A percentile compares a stretch with the other conserved stretches of the same genome.
phyloP scores from a whole-genome alignment of 23 red algal genomes.

The Cyanidiococcus yangmingshanensis region DNA sequence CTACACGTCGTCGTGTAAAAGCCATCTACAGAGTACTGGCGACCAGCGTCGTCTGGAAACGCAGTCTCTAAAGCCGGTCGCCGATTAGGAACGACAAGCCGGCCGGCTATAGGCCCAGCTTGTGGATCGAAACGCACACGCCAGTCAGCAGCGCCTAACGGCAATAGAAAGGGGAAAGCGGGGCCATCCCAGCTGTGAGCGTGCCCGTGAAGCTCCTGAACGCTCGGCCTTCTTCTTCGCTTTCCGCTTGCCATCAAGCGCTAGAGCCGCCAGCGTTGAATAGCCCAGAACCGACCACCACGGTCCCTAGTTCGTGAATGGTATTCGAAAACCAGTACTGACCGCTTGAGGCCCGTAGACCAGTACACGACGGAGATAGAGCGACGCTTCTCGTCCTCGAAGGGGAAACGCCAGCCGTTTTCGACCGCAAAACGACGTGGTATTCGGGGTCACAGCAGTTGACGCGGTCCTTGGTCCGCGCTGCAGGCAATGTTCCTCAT shows the following conservation, averaged over 20 bases:
- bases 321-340: too few relatives aligned
- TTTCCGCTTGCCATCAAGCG: background rate
- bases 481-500: too few relatives aligned
- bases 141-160: constrained; percentile 1
- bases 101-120: background rate
- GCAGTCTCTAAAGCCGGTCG: background rate
- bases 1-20: background rate
- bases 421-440: too few relatives aligned
- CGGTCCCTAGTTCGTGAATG: too few relatives aligned
- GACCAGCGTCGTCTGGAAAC: background rate
- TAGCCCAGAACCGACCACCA: too few relatives aligned
- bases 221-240: background rate
- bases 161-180: background rate
- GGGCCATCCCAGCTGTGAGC: background rate
- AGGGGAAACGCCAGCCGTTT: too few relatives aligned
- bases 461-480: too few relatives aligned
- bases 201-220: constrained; percentile 4
- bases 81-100: background rate
- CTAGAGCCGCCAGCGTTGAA: background rate
- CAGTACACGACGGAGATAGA: too few relatives aligned
- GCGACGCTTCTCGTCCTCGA: too few relatives aligned
- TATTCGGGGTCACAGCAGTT: too few relatives aligned
- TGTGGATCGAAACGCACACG: constrained; percentile 1
- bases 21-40: constrained; percentile 10
- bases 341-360: too few relatives aligned